Base-by-base conservation (phyloP, 805 yeast species). In the Wickerhamiella bombiphila region DNA sequence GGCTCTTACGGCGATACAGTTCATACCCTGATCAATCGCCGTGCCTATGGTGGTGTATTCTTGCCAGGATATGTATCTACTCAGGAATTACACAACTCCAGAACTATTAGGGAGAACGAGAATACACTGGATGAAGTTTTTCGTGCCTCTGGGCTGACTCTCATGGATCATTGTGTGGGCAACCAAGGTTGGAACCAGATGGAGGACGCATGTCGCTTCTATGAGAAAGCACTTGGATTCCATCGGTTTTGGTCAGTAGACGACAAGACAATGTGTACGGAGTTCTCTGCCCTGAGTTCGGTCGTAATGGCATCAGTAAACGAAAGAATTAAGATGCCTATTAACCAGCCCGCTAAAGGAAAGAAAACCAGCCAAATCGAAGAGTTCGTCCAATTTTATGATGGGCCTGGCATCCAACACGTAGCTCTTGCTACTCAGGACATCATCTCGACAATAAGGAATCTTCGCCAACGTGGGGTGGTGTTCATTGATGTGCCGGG, bases 341-440 rank as follows among this genome's bases (percentile, higher is more conserved):
- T 82, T 35, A 82, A 81, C 56, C 93, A 82, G 55, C 94, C 94
- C 0, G 88, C 83, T 0, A 54, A 61, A 35, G 82, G 86, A 1
- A 54, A 61, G 30, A 68, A 68, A 52, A 71, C 65, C 51, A 74
- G 86, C 3, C 94, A 82, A 52, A 76, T 82, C 42, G 93, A 81
- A 56, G 94, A 82, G 56, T 82, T 77, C 52, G 57, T 77, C 44
- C 78, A 75, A 37, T 82, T 63, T 50, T 68, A 80, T 54, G 70
- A 70, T 34, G 93, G 94, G 0, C 79, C 93, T 0, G 94, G 94
- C 3, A 70, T 83, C 25, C 94, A 82, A 58, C 94, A 82, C 52
- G 61, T 82, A 50, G 94, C 94, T 0, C 54, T 82, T 18, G 57
- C 61, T 36, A 80, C 88, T 0, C 56, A 61, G 20, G 64, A 79